Conservation (phyloP, 257 asterid species). For the Scutellaria galericulata region DNA sequence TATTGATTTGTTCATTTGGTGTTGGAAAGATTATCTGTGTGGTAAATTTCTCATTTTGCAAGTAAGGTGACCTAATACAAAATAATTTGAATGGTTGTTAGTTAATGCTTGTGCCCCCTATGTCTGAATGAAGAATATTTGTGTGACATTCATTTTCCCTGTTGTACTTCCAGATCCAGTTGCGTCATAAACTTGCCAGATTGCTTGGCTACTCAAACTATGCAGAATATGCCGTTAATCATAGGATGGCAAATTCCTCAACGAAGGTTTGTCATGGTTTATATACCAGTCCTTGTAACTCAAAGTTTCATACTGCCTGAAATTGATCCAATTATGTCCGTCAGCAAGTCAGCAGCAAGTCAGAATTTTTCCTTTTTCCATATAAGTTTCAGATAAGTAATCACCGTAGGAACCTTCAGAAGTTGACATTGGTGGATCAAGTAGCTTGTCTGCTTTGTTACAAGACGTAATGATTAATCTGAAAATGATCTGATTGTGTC, state of each 20-base stretch:
- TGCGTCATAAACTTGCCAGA: slow-evolving; percentile 88
- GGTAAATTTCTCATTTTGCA: no score
- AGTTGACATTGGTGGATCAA: not conserved
- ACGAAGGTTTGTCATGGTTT: slow-evolving; percentile 64
- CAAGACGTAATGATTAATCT: slow-evolving; percentile 15
- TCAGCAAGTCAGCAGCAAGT: no score
- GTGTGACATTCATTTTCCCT: slow-evolving; percentile 29
- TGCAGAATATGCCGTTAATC: slow-evolving; percentile 75
- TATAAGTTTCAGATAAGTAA: slow-evolving; percentile 7
- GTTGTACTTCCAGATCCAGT: slow-evolving; percentile 64
- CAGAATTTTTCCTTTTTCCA: no score
- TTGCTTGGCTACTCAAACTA: slow-evolving; percentile 84
- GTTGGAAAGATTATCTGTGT: not conserved
- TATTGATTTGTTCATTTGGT: not conserved
- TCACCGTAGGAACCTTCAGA: not conserved
- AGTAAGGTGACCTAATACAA: no score
- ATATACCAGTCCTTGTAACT: slow-evolving; percentile 24
- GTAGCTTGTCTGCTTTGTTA: not conserved
- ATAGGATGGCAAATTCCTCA: slow-evolving; percentile 83
- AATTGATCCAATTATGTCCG: no score
- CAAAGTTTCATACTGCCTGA: slow-evolving; percentile 6
- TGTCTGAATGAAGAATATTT: not conserved
- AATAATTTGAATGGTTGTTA: no score
- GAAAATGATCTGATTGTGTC: slow-evolving; percentile 11
- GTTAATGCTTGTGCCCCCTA: slow-evolving; percentile 2